Conservation (phyloP, 1,284 basidiomycete species). For the Trichosporon sp. region DNA sequence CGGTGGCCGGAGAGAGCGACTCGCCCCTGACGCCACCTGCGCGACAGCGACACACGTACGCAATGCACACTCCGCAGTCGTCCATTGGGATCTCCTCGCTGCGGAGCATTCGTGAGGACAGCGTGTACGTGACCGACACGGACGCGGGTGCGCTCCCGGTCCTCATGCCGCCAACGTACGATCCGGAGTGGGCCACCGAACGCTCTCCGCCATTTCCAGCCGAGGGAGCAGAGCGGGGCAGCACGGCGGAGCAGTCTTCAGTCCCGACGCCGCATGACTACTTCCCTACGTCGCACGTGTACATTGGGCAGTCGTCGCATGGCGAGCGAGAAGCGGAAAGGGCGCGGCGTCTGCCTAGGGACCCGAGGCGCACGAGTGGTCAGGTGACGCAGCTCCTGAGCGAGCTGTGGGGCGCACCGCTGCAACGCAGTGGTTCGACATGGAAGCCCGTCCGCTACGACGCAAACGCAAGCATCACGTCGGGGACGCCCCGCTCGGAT, state of each 20-base stretch:
- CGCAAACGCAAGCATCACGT: neutral
- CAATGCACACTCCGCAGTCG: neutral
- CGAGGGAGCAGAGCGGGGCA: neutral
- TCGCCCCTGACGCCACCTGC: neutral
- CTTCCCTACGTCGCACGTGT: neutral
- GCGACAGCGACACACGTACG: neutral
- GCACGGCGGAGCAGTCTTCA: too few relatives aligned
- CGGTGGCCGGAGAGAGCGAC: neutral
- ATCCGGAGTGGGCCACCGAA: slow-evolving; percentile 3
- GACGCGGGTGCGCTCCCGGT: neutral
- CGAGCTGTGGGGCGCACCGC: slow-evolving; percentile 10
- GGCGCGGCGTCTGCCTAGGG: neutral
- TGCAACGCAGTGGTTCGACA: neutral
- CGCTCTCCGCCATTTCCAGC: neutral
- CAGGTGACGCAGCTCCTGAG: slow-evolving; percentile 11
- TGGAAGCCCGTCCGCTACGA: neutral
- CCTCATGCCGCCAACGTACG: slow-evolving; percentile 2
- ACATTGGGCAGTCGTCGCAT: neutral
- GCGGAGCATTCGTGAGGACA: neutral
- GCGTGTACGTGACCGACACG: neutral
- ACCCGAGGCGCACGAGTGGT: neutral
- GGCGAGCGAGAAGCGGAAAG: neutral
- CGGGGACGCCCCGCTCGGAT: neutral
- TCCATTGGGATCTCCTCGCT: neutral
- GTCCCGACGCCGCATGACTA: too few relatives aligned